A percentile compares a stretch with the other conserved stretches of the same genome.
These are phyloP conservation scores for Elongisporangium prolatum DNA, from an alignment of 352 stramenopile species.

Conservation along the genomic window DNA sequence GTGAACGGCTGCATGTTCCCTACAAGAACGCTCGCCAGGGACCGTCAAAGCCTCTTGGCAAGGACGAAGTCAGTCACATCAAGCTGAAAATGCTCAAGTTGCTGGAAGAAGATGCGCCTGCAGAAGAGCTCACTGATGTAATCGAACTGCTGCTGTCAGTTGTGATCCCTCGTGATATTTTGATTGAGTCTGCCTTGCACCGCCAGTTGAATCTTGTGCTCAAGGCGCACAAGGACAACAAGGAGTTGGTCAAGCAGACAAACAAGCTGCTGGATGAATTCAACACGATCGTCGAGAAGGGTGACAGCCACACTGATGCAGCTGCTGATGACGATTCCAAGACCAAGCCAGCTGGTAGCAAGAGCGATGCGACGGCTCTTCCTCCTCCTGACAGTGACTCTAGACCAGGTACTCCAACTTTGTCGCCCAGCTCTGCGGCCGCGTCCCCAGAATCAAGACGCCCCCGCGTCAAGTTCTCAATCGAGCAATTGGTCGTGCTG, in stretches of 20 bases:
- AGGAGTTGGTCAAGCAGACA: conserved; percentile 78
- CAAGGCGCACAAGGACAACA: conserved; percentile 84
- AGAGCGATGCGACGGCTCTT: conserved; percentile 30
- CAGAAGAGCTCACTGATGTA: conserved; percentile 76
- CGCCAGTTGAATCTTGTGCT: conserved; percentile 70
- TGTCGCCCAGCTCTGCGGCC: conserved; percentile 59
- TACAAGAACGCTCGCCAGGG: conserved; percentile 75
- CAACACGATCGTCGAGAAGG: conserved; percentile 62
- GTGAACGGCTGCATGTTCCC: conserved; percentile 70
- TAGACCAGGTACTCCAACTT: conserved; percentile 44
- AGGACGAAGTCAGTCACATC: conserved; percentile 79
- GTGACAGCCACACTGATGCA: conserved; percentile 13
- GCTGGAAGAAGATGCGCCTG: conserved; percentile 72
- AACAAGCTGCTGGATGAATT: conserved; percentile 80
- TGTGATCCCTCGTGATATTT: conserved; percentile 65
- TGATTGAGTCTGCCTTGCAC: conserved; percentile 72
- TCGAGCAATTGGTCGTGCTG: conserved; percentile 72
- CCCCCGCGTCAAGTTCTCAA: conserved; percentile 71
- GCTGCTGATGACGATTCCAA: conserved; percentile 6
- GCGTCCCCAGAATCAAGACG: conserved; percentile 62
- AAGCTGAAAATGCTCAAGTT: conserved; percentile 86
- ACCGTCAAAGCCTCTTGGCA: conserved; percentile 70
- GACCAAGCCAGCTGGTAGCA: conserved; percentile 1
- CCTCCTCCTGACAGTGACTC: conserved; percentile 54
- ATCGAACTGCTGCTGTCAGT: conserved; percentile 79